A percentile compares a stretch with the other conserved stretches of the same genome.
These are phyloP conservation scores for Adansonia madagascariensis DNA, from an alignment of 441 rosid species.

Conservation along the genomic window DNA sequence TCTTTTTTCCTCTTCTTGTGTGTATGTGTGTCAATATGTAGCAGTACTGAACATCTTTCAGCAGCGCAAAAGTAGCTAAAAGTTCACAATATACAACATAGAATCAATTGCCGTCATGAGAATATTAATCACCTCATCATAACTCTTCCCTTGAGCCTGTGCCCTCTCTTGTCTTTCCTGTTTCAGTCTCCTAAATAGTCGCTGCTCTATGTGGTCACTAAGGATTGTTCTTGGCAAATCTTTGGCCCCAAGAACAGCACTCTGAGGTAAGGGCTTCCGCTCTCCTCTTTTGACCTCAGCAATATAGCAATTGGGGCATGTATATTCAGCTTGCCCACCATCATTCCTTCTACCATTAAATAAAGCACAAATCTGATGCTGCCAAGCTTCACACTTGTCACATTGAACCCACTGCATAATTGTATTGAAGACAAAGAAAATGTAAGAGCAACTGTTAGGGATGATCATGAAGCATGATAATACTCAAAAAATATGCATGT, in stretches of 20 bases:
- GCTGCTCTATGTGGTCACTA: constrained; percentile 96
- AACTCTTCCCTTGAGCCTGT: constrained; percentile 76
- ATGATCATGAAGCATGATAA: constrained; percentile 24
- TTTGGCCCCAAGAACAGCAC: constrained; percentile 99
- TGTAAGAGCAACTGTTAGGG: constrained; percentile 20
- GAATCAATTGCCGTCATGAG: constrained; percentile 18
- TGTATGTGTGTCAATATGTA: not conserved
- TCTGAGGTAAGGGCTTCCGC: constrained; percentile 92
- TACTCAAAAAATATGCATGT: constrained; percentile 16
- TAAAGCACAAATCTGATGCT: constrained; percentile 98
- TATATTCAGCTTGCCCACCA: constrained; percentile 99
- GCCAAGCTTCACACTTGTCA: constrained; percentile 99
- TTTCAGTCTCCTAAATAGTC: constrained; percentile 75
- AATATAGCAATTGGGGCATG: constrained; percentile 98
- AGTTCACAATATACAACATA: constrained; percentile 4
- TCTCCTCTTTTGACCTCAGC: constrained; percentile 88
- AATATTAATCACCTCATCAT: constrained; percentile 79
- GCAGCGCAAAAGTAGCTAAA: not conserved
- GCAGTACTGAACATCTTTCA: not conserved
- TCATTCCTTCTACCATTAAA: constrained; percentile 99
- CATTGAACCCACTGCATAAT: constrained; percentile 98
- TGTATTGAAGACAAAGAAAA: constrained; percentile 30
- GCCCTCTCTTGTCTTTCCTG: constrained; percentile 96
- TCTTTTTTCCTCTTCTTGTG: not conserved
- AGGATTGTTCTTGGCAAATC: constrained; percentile 94